A percentile compares a stretch with the other conserved stretches of the same genome.
These are phyloP conservation scores for Metroxylon sagu DNA, from an alignment of 176 grass and related monocot species.

Conservation along the genomic window DNA sequence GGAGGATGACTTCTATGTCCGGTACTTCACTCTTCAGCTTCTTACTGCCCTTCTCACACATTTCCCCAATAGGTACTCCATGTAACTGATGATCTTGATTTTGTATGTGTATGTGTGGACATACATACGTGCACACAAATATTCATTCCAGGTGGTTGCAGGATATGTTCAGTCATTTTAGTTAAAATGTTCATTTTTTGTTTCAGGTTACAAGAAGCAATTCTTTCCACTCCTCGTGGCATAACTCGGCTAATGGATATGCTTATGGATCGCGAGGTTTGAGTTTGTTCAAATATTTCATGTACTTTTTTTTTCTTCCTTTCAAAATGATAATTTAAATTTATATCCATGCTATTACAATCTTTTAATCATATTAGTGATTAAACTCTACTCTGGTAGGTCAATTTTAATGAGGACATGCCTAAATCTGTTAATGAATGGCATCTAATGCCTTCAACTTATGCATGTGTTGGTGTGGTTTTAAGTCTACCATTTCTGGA, in stretches of 20 bases:
- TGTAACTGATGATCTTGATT: too few species aligned
- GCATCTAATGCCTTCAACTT: too few species aligned
- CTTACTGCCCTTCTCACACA: constrained; percentile 88
- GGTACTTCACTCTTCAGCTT: constrained; percentile 96
- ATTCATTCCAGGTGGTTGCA: constrained; percentile 14
- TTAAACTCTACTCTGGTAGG: too few species aligned
- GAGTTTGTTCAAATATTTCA: constrained; percentile 9
- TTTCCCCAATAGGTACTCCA: constrained; percentile 76
- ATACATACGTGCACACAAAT: too few species aligned
- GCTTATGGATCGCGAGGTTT: constrained; percentile 99
- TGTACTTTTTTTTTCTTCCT: neutral
- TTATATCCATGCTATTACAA: too few species aligned
- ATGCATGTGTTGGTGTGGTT: too few species aligned
- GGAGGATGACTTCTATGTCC: constrained; percentile 98
- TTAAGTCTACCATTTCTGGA: too few species aligned
- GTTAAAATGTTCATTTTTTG: constrained; percentile 24
- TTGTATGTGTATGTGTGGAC: too few species aligned
- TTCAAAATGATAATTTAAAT: neutral
- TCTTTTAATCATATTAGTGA: too few species aligned
- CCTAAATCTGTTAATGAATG: too few species aligned
- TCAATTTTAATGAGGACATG: too few species aligned
- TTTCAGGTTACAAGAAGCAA: constrained; percentile 87
- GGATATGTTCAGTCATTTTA: constrained; percentile 6
- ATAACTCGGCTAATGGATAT: constrained; percentile 98
- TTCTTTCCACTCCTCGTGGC: constrained; percentile 96